Conservation (phyloP, 208 protist species). For the Trypanosoma brucei region DNA sequence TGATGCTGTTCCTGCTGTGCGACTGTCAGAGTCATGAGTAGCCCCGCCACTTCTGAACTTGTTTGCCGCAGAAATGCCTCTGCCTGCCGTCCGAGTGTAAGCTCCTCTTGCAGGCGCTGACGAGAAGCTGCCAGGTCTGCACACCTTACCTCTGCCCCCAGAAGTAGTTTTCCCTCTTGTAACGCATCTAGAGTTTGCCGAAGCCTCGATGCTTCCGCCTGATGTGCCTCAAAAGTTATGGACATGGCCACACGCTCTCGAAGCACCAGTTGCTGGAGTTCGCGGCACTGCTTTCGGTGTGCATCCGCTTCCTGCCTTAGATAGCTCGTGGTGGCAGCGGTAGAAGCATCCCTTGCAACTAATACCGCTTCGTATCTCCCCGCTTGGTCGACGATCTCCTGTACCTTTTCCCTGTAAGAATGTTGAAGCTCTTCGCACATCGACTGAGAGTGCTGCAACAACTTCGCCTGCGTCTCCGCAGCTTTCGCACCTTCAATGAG, state of each 20-base stretch:
- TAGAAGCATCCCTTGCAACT: constrained; percentile 5
- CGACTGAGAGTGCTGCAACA: constrained; percentile 1
- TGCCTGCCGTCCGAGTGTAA: too few species aligned
- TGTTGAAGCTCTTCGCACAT: constrained; percentile 1
- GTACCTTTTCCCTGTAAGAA: constrained; percentile 5
- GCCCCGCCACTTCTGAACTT: too few species aligned
- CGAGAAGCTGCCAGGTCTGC: too few species aligned
- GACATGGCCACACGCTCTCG: constrained; percentile 3
- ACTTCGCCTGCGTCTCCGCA: constrained; percentile 1
- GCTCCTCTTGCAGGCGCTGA: too few species aligned
- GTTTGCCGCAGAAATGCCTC: too few species aligned
- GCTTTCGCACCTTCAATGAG: background rate
- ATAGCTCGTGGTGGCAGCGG: background rate
- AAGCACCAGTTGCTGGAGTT: constrained; percentile 9
- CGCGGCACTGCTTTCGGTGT: background rate
- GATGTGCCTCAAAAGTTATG: constrained; percentile 1
- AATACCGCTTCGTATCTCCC: constrained; percentile 9
- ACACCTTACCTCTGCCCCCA: too few species aligned
- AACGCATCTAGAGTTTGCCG: background rate
- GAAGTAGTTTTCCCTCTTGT: background rate
- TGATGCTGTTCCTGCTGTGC: too few species aligned
- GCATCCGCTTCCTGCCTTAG: constrained; percentile 2
- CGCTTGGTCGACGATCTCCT: constrained; percentile 4
- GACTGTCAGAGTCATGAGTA: too few species aligned
- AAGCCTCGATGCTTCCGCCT: constrained; percentile 8